Percentiles rank a stretch among this genome's conserved stretches.
Evolutionary conservation across 495 filamentous ascomycete genomes (phyloP).

Genomic region (Penicillium subrubescens): DNA sequence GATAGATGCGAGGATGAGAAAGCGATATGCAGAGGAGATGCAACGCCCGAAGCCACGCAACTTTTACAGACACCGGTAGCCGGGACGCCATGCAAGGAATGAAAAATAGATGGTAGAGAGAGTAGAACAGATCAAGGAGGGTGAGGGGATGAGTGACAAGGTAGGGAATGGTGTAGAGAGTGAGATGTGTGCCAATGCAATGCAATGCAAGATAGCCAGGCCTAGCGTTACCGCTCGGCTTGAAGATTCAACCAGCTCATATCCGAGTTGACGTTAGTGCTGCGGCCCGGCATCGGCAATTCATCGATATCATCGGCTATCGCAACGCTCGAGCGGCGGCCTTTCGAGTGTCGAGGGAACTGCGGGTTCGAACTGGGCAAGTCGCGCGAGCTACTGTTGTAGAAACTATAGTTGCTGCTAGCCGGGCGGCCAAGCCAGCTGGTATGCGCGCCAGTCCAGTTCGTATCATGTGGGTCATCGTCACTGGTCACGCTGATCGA

Average conservation of each 20-base stretch:
- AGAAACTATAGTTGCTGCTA: slow-evolving; percentile 64
- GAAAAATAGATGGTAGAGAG: not conserved
- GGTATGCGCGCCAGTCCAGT: slow-evolving; percentile 49
- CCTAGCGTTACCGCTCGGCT: slow-evolving; percentile 28
- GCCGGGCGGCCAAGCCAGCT: slow-evolving; percentile 52
- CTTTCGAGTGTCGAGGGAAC: slow-evolving; percentile 28
- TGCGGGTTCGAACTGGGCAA: slow-evolving; percentile 25
- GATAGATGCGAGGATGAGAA: slow-evolving; percentile 9
- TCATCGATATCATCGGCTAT: slow-evolving; percentile 46
- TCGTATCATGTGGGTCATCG: slow-evolving; percentile 52
- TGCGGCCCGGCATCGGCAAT: slow-evolving; percentile 35
- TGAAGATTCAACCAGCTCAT: slow-evolving; percentile 79
- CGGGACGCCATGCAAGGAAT: slow-evolving; percentile 23
- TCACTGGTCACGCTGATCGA: slow-evolving; percentile 59
- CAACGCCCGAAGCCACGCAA: slow-evolving; percentile 13
- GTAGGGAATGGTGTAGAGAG: not conserved
- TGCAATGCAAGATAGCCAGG: not conserved
- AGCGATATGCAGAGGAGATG: slow-evolving; percentile 13
- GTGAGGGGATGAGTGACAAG: not conserved
- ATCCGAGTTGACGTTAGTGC: slow-evolving; percentile 51
- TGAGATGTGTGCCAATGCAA: not conserved
- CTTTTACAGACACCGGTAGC: slow-evolving; percentile 20
- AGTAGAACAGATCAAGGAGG: not conserved
- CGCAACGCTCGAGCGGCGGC: slow-evolving; percentile 39
- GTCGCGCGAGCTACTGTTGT: slow-evolving; percentile 42